phyloP scores from a whole-genome alignment of 2,329 filamentous ascomycete genomes.

The Ascochyta viciae-villosae region DNA sequence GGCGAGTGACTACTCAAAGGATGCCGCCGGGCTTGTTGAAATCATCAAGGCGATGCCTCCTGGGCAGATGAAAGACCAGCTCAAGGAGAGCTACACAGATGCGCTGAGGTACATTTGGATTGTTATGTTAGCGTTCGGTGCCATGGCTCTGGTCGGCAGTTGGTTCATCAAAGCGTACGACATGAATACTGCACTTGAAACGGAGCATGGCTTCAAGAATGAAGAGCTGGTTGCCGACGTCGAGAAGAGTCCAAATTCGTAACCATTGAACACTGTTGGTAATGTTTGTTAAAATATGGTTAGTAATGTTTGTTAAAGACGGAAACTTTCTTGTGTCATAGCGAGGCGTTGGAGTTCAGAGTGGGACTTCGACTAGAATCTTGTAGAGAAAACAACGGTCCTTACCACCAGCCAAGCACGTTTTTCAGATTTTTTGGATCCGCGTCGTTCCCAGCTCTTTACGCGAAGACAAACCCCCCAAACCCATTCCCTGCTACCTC shows the following conservation, averaged over 20 bases:
- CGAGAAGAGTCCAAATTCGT: conserved; percentile 18
- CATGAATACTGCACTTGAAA: conserved; percentile 57
- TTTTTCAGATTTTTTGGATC: too few species aligned
- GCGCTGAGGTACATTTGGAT: conserved; percentile 64
- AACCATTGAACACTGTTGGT: too few species aligned
- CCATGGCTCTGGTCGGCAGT: conserved; percentile 59
- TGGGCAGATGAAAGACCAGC: conserved; percentile 53
- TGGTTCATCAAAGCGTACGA: conserved; percentile 58
- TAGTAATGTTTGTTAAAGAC: too few species aligned
- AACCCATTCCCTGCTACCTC: conserved; percentile 26
- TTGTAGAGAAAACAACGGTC: too few species aligned
- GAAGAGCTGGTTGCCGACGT: conserved; percentile 39
- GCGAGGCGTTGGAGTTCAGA: too few species aligned
- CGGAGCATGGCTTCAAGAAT: conserved; percentile 57
- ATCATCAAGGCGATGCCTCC: conserved; percentile 63
- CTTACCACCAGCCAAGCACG: too few species aligned
- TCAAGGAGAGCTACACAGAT: conserved; percentile 59
- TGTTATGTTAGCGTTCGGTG: conserved; percentile 62
- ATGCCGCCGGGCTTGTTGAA: conserved; percentile 66
- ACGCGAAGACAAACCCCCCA: conserved; percentile 22
- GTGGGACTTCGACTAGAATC: too few species aligned
- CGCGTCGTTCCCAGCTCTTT: neutral
- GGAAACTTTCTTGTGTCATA: too few species aligned
- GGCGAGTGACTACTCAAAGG: conserved; percentile 60
- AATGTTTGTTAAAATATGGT: too few species aligned